These are phyloP conservation scores for Pleurotus salmoneostramineus DNA, from an alignment of 768 basidiomycete genomes.

Conservation along the genomic window DNA sequence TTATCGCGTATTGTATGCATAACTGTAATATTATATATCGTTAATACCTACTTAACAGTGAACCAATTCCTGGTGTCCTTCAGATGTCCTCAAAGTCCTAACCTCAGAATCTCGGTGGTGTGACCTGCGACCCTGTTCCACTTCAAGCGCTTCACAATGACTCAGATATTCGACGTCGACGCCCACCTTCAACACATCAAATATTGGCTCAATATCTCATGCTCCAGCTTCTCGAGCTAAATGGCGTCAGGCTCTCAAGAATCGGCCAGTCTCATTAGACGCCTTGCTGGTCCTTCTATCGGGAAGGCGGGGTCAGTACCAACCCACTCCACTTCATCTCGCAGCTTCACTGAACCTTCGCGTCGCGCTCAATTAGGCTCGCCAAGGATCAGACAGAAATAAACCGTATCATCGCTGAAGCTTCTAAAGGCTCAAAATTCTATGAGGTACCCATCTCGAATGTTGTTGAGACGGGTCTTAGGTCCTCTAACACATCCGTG, in stretches of 20 bases:
- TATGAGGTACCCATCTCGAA: constrained; percentile 54
- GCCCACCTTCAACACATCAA: too few relatives aligned
- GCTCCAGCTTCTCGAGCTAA: neutral
- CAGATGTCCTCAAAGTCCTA: too few relatives aligned
- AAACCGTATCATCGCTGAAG: constrained; percentile 85
- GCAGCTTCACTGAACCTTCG: neutral
- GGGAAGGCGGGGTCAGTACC: constrained; percentile 79
- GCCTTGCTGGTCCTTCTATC: constrained; percentile 85
- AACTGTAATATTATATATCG: too few relatives aligned
- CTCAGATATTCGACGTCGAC: too few relatives aligned
- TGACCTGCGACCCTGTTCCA: neutral
- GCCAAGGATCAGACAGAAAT: constrained; percentile 80
- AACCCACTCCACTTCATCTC: neutral
- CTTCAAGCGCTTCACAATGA: neutral
- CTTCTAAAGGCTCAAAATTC: constrained; percentile 90
- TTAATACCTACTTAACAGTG: too few relatives aligned
- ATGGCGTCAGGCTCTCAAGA: constrained; percentile 39
- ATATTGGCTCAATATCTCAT: too few relatives aligned
- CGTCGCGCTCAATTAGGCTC: constrained; percentile 35
- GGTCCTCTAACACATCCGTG: constrained; percentile 7
- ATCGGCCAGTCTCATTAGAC: constrained; percentile 65
- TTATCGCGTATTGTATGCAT: too few relatives aligned
- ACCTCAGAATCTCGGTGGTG: too few relatives aligned
- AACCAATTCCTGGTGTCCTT: too few relatives aligned
- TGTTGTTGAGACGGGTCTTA: neutral